phyloP scores from a whole-genome alignment of 2,329 filamentous ascomycete species.

The Pseudohalonectria lignicola region DNA sequence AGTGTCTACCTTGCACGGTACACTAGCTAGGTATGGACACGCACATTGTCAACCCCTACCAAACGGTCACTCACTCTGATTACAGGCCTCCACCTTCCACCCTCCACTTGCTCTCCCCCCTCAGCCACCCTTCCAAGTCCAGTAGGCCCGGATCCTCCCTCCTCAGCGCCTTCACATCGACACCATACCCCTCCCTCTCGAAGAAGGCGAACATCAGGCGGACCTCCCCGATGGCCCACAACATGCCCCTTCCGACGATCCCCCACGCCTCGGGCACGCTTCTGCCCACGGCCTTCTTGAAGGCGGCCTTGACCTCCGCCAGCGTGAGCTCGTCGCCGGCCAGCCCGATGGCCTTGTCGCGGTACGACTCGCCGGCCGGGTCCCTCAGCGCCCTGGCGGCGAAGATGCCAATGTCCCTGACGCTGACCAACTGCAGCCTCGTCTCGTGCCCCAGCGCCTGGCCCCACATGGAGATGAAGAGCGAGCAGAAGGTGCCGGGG shows the following conservation, averaged over 20 bases:
- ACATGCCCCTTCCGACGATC: conserved; percentile 15
- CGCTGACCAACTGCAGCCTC: conserved; percentile 24
- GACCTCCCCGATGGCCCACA: conserved; percentile 18
- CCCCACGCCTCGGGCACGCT: conserved; percentile 20
- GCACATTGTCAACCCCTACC: too few species aligned
- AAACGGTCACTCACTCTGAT: too few species aligned
- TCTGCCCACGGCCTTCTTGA: conserved; percentile 10
- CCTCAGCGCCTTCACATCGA: conserved; percentile 20
- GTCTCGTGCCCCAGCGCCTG: conserved; percentile 12
- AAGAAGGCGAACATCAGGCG: conserved; percentile 25
- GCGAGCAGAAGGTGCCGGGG: conserved; percentile 18
- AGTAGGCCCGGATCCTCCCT: conserved; percentile 17
- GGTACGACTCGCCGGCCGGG: conserved; percentile 16
- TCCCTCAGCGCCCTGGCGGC: conserved; percentile 19
- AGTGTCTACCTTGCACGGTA: too few species aligned
- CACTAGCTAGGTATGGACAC: too few species aligned
- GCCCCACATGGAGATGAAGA: conserved; percentile 20
- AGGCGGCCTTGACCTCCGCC: conserved; percentile 17
- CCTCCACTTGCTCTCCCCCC: conserved; percentile 19
- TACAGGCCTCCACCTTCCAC: too few species aligned
- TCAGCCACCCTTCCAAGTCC: conserved; percentile 25
- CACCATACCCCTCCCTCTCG: conserved; percentile 25
- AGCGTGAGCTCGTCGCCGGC: conserved; percentile 22
- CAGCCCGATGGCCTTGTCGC: conserved; percentile 19
- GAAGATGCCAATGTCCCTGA: conserved; percentile 25